These are phyloP conservation scores for Phytophthora fragariae DNA, from an alignment of 352 stramenopile genomes.

Conservation along the genomic window DNA sequence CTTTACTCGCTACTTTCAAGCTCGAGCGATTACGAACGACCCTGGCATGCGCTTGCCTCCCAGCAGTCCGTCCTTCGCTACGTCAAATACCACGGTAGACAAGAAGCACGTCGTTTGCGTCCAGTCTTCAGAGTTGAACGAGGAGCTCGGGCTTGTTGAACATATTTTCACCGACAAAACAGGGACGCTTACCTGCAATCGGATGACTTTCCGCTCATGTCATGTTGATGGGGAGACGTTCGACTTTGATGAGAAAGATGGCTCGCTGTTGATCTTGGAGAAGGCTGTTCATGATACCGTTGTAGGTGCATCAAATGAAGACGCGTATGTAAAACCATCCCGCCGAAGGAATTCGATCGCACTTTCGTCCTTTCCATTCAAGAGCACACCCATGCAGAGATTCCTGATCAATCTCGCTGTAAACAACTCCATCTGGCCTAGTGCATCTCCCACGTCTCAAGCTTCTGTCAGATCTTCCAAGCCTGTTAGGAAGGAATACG, in stretches of 20 bases:
- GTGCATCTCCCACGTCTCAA: background rate
- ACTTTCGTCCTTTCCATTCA: conserved; percentile 15
- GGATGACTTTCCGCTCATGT: conserved; percentile 94
- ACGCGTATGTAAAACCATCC: conserved; percentile 1
- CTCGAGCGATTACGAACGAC: conserved; percentile 73
- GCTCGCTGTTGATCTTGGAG: conserved; percentile 38
- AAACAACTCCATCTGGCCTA: conserved; percentile 69
- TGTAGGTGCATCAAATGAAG: conserved; percentile 8
- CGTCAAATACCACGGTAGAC: conserved; percentile 2
- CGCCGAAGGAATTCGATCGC: conserved; percentile 18
- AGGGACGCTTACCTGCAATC: conserved; percentile 93
- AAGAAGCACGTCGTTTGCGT: conserved; percentile 69
- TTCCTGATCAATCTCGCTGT: conserved; percentile 67
- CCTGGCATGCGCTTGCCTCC: conserved; percentile 66
- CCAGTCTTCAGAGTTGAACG: conserved; percentile 89
- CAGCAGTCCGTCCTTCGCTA: conserved; percentile 16
- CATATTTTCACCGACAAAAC: conserved; percentile 98
- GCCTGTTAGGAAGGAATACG: conserved; percentile 55
- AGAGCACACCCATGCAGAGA: conserved; percentile 36
- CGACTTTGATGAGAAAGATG: conserved; percentile 43
- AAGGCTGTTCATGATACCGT: conserved; percentile 17
- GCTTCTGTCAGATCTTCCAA: background rate
- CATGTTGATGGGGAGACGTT: conserved; percentile 87
- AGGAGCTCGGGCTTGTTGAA: conserved; percentile 94
- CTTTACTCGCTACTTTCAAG: conserved; percentile 87